Evolutionary conservation across 2,329 filamentous ascomycete genomes (phyloP), one percentile per base, ranked within the genome.

Genomic region (Bipolaris oryzae): DNA sequence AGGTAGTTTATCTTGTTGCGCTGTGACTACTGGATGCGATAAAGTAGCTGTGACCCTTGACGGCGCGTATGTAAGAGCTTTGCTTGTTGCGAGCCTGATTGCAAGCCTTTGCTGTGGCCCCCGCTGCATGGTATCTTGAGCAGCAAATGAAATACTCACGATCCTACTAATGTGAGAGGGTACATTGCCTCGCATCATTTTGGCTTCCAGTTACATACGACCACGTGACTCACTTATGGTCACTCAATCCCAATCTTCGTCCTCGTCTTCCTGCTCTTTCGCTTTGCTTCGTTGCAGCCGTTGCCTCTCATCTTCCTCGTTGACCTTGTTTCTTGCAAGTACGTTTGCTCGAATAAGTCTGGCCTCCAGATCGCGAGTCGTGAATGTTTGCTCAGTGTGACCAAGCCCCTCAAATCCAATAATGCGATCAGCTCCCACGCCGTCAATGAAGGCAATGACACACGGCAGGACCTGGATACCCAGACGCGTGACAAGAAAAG

Each of bases 401-500:
- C 83, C 82, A 9, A 87, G 73, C 2, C 84, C 84, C 62, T 86
- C 84, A 62, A 87, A 87, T 1, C 84, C 84, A 53, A 86, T 77
- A 34, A 87, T 82, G 23, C 84, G 77, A 64, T 86, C 84, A 35
- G 81, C 80, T 41, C 80, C 78, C 44, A 83, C 76, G 7, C 84
- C 84, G 62, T 85, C 80, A 20, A 84, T 76, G 66, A 86, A 87
- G 3, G 81, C 79, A 48, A 86, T 78, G 16, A 87, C 82, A 64
- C 84, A 87, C 4, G 84, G 84, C 39, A 87, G 71, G 2, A 86
- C 83, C 64, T 85, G 80, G 16, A 87, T 76, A 35, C 82, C 83
- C 28, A 87, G 71, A 64, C 83, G 85, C 3, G 82, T 81, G 23
- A 86, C 83, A 50, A 87, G 72, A 57, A 86, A 87, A 1, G 84